Base-by-base conservation (phyloP, 768 basidiomycete genomes). In the Phylloporus sp. region DNA sequence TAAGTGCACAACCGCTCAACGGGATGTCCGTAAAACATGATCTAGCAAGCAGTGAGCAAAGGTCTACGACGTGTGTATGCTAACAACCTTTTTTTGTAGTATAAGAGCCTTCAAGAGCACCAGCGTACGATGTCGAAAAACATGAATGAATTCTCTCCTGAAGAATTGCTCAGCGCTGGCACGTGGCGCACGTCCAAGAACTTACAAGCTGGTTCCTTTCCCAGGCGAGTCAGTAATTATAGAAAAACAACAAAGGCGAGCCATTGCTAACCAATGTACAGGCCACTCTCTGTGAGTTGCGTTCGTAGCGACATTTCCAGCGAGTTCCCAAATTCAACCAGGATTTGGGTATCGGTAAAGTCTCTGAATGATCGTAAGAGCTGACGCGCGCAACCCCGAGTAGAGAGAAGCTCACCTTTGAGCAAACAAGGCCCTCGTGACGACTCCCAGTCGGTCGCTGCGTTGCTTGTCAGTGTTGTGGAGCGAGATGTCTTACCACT, bases 1-100 rank as follows among this genome's bases (percentile, higher is more conserved):
- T 91, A 97, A 21, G 93, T 97, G 70, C 95, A 97, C 17, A 99
- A 70, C 37, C 84, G 82, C 67, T 99, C 96, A 3, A 98, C 95
- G 0, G 95, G 95, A 60, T 95, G 90, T 6, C 94, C 94, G 59
- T 80, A 96, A 66, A 99, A 94, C 84, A 98, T 86, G 48, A 98
- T 87, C 92, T 95, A 60, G 40, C 6, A 22, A 28, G 21, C 13
- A 15, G 31, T 60, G 35, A 57, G 42, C 18, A 36, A 47, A 15
- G 56, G 41, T 31, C 26, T 21, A 46, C 29, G 15, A 44, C 17
- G 36, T n/a, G 14, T 20, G 31, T 27, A 32, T 31, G 34, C 17
- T 22, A 55, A 74, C 46, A 57, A 93, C 94, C 72, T 87, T 77
- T 67, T 90, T 90, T 64, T 99, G 96, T 21, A 98, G 74, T 71